Percentiles rank a stretch among this genome's conserved stretches.
Conservation (phyloP, 2,329 filamentous ascomycete genomes). For the Corynespora cassiicola region DNA sequence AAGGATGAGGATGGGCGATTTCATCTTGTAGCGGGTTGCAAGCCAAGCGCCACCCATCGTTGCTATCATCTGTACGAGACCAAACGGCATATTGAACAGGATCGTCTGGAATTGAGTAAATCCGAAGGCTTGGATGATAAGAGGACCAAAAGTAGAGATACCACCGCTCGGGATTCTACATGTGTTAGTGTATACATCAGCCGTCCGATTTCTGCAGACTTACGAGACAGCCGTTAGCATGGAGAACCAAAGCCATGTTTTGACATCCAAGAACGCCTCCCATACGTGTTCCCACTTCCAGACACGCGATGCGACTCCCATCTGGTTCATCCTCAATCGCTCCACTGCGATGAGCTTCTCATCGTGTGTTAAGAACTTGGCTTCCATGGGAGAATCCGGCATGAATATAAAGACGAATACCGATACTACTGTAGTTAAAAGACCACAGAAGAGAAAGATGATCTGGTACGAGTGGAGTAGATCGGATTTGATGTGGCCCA, state of each 20-base stretch:
- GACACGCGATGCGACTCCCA: slow-evolving; percentile 48
- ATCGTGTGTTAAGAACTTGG: slow-evolving; percentile 62
- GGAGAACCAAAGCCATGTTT: slow-evolving; percentile 66
- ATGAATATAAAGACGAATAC: slow-evolving; percentile 60
- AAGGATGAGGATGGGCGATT: slow-evolving; percentile 61
- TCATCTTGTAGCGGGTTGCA: slow-evolving; percentile 61
- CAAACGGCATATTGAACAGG: slow-evolving; percentile 67
- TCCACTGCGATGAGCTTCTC: slow-evolving; percentile 67
- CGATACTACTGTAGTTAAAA: slow-evolving; percentile 60
- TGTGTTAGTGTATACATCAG: slow-evolving; percentile 15
- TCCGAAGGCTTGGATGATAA: slow-evolving; percentile 66
- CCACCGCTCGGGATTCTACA: slow-evolving; percentile 62
- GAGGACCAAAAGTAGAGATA: slow-evolving; percentile 64
- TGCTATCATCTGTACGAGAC: slow-evolving; percentile 65
- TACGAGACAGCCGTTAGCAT: slow-evolving; percentile 21
- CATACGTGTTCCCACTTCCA: slow-evolving; percentile 62
- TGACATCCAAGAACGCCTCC: slow-evolving; percentile 63
- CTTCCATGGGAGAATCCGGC: slow-evolving; percentile 69
- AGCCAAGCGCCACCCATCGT: slow-evolving; percentile 65
- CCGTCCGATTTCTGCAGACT: slow-evolving; percentile 1
- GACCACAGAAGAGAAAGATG: slow-evolving; percentile 45
- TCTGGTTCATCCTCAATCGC: slow-evolving; percentile 52
- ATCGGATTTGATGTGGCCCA: slow-evolving; percentile 63
- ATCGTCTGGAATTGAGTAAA: slow-evolving; percentile 64
- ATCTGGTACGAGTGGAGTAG: slow-evolving; percentile 45